Percentiles rank a stretch among this genome's conserved stretches.
phyloP scores from a whole-genome alignment of 2,329 filamentous ascomycete genomes.

The Talaromyces sp. region DNA sequence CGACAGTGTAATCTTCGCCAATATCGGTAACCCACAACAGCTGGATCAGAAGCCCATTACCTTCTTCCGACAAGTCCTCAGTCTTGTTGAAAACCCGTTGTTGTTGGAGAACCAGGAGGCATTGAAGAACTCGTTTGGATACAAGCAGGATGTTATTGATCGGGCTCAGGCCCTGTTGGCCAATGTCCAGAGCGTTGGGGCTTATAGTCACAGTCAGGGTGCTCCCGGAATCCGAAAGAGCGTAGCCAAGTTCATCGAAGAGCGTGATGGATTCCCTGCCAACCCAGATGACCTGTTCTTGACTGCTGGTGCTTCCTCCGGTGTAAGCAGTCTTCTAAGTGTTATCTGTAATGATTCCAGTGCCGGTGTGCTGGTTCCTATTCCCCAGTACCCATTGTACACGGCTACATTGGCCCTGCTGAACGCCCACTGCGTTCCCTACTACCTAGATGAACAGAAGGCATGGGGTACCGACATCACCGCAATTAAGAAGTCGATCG shows the following conservation, averaged over 20 bases:
- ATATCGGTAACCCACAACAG: conserved; percentile 99
- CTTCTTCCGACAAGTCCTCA: conserved; percentile 96
- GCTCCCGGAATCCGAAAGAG: conserved; percentile 84
- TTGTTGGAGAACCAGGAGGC: conserved; percentile 81
- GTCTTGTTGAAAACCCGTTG: conserved; percentile 84
- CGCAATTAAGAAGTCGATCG: conserved; percentile 73
- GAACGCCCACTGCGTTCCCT: conserved; percentile 85
- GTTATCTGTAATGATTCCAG: conserved; percentile 78
- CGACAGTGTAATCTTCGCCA: conserved; percentile 88
- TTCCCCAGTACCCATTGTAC: conserved; percentile 97
- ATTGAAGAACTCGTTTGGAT: conserved; percentile 74
- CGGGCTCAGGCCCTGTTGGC: conserved; percentile 79
- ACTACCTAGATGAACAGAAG: conserved; percentile 84
- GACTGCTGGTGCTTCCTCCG: conserved; percentile 86
- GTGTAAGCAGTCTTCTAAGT: conserved; percentile 90
- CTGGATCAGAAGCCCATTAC: conserved; percentile 99
- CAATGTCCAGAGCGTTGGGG: conserved; percentile 86
- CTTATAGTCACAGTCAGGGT: conserved; percentile 93
- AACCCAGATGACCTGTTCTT: conserved; percentile 84
- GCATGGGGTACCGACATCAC: conserved; percentile 85
- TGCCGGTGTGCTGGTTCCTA: conserved; percentile 87
- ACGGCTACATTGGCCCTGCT: conserved; percentile 87
- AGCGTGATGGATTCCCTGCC: conserved; percentile 86
- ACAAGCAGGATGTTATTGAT: conserved; percentile 86
- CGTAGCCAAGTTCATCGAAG: conserved; percentile 88